Base-by-base conservation (phyloP, 2,329 filamentous ascomycete genomes). In the Xylaria polymorpha region DNA sequence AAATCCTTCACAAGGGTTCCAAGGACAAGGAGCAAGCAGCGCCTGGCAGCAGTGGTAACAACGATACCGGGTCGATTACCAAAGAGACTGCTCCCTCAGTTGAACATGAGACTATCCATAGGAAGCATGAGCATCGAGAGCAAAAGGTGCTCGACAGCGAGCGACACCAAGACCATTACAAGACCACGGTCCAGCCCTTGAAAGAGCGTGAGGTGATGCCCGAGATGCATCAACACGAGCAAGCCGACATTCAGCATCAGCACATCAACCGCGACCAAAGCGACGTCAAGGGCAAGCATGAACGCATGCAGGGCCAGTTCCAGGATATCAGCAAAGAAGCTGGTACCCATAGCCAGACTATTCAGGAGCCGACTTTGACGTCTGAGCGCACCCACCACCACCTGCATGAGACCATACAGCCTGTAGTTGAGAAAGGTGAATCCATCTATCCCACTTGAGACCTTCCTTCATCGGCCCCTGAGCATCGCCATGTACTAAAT, bases 361-460 rank as follows among this genome's bases (percentile, higher is more conserved):
- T 61, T 0, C 50, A 65, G 41, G 65, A 68, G 61, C 68, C 68
- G 18, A 59, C 70, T 10, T 10, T 64, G 43, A 65, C 61, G 12
- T 61, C 61, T 10, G 70, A 72, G 18, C 67, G 59, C 37, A 39
- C 63, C n/a, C 59, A 70, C 46, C 70, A 72, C 53, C 70, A 72
- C 25, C 29, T 70, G 1, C 70, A 72, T 20, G 70, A 72, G 68
- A 72, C 70, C 4, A 56, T 72, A n/a, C 70, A 72, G 62, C 70
- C 70, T 0, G 61, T 72, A 1, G 35, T 72, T 46, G 65, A 72
- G 39, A 68, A 64, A 37, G 69, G 69, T 68, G 35, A 60, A 15
- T 60, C 50, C 20, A 6, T 39, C 12, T 10, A 32, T 22, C 14
- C 8, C 5, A 2, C 20, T 10, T 29, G 3, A 29, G 25, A 29